Conservation (phyloP, 768 basidiomycete genomes). For the Galerina marginata region DNA sequence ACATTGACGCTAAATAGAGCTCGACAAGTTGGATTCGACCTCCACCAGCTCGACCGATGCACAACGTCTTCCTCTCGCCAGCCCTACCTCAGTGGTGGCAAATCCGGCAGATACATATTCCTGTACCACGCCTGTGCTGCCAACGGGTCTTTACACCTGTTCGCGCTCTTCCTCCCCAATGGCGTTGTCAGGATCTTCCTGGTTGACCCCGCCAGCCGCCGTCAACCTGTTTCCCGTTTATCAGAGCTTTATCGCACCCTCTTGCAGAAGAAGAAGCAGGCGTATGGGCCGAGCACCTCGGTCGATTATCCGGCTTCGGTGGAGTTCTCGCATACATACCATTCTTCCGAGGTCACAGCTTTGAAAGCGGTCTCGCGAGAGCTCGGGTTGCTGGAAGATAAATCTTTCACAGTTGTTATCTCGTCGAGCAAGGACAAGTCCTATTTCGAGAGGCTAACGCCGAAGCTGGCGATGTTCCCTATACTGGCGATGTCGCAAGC, state of each 20-base stretch:
- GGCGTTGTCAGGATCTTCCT: slow-evolving; percentile 79
- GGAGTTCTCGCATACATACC: slow-evolving; percentile 74
- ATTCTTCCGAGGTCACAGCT: slow-evolving; percentile 78
- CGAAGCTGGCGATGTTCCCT: slow-evolving; percentile 83
- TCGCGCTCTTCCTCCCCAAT: slow-evolving; percentile 82
- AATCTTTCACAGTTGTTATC: slow-evolving; percentile 77
- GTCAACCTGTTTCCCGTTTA: slow-evolving; percentile 83
- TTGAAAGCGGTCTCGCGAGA: slow-evolving; percentile 89
- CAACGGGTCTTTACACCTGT: slow-evolving; percentile 80
- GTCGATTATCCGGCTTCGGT: slow-evolving; percentile 68
- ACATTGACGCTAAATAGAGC: slow-evolving; percentile 82
- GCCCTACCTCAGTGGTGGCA: slow-evolving; percentile 77
- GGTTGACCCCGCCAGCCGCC: slow-evolving; percentile 88
- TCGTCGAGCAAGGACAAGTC: slow-evolving; percentile 85
- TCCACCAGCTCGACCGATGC: slow-evolving; percentile 77
- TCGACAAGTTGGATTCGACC: slow-evolving; percentile 80
- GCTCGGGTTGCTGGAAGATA: slow-evolving; percentile 73
- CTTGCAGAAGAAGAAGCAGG: slow-evolving; percentile 52
- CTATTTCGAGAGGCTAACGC: slow-evolving; percentile 78
- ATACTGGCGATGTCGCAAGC: slow-evolving; percentile 86
- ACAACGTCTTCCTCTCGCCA: slow-evolving; percentile 60
- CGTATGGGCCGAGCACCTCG: slow-evolving; percentile 47
- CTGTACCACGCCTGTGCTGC: slow-evolving; percentile 86
- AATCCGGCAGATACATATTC: slow-evolving; percentile 77
- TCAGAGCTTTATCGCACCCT: slow-evolving; percentile 73